A percentile compares a stretch with the other conserved stretches of the same genome.
Evolutionary conservation across 495 filamentous ascomycete genomes (phyloP).

Genomic region (Clohesyomyces aquaticus): DNA sequence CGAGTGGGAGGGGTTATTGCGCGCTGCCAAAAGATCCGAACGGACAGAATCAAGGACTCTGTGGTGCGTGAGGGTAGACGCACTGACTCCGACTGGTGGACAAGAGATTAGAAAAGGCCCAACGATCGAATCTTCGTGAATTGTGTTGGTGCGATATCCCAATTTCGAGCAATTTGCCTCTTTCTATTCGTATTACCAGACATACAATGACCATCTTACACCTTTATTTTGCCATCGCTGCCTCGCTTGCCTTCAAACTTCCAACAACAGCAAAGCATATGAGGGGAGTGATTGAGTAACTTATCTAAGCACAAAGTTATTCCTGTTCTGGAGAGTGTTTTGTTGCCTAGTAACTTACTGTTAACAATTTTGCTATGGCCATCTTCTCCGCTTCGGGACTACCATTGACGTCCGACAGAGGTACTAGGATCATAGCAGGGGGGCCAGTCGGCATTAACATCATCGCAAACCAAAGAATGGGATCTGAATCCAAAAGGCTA

Average conservation of each 20-base stretch:
- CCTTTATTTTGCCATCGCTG: too few relatives aligned
- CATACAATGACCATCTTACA: too few relatives aligned
- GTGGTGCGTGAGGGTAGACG: too few relatives aligned
- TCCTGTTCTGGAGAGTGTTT: not conserved
- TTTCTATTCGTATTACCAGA: too few relatives aligned
- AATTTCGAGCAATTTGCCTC: too few relatives aligned
- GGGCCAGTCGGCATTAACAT: slow-evolving; percentile 80
- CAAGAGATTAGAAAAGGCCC: too few relatives aligned
- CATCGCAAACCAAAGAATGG: slow-evolving; percentile 75
- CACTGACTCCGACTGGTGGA: too few relatives aligned
- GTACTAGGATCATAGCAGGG: slow-evolving; percentile 57
- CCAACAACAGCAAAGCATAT: slow-evolving; percentile 59
- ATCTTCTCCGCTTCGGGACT: slow-evolving; percentile 64
- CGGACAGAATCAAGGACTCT: too few relatives aligned
- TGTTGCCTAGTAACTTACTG: slow-evolving; percentile 51
- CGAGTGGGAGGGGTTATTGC: too few relatives aligned
- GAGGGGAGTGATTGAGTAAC: slow-evolving; percentile 57
- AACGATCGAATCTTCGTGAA: too few relatives aligned
- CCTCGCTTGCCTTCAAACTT: slow-evolving; percentile 53
- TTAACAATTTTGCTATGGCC: slow-evolving; percentile 70
- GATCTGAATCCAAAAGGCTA: slow-evolving; percentile 60
- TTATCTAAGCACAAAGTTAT: slow-evolving; percentile 45
- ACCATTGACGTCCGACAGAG: slow-evolving; percentile 62
- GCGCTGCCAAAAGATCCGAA: too few relatives aligned
- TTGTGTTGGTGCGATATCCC: too few relatives aligned